Percentiles rank a stretch among this genome's conserved stretches.
Conservation (phyloP, 352 stramenopile species). For the Phytophthora multivora region DNA sequence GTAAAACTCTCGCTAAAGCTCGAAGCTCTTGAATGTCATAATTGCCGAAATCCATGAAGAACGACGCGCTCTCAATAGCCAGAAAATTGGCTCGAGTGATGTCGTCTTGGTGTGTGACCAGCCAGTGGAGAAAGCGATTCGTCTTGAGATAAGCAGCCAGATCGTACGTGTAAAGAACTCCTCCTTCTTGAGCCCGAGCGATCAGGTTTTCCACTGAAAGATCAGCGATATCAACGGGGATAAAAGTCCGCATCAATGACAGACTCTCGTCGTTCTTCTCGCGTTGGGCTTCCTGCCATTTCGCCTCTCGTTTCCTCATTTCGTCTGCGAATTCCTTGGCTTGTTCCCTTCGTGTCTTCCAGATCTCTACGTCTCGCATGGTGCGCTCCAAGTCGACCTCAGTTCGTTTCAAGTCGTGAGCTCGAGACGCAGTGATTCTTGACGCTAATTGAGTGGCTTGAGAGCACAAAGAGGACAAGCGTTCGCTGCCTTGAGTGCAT, state of each 20-base stretch:
- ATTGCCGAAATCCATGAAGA: conserved; percentile 66
- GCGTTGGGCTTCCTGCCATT: conserved; percentile 48
- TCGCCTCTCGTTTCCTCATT: conserved; percentile 51
- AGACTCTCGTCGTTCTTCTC: conserved; percentile 49
- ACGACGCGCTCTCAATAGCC: conserved; percentile 56
- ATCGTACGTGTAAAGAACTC: conserved; percentile 75
- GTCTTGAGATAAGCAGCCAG: conserved; percentile 80
- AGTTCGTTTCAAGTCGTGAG: conserved; percentile 55
- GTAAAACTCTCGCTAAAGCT: conserved; percentile 53
- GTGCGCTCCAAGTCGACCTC: conserved; percentile 59
- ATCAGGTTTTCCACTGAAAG: conserved; percentile 62
- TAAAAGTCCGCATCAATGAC: conserved; percentile 45
- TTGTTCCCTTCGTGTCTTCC: conserved; percentile 60
- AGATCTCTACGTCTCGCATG: conserved; percentile 68
- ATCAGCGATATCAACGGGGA: conserved; percentile 63
- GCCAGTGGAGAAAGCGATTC: conserved; percentile 78
- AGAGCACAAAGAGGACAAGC: conserved; percentile 48
- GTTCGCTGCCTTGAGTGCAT: conserved; percentile 53
- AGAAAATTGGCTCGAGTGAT: conserved; percentile 76
- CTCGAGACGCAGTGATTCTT: conserved; percentile 52
- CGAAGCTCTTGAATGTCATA: conserved; percentile 78
- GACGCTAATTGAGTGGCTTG: conserved; percentile 48
- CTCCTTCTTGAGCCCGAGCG: conserved; percentile 34
- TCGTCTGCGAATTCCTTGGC: conserved; percentile 63
- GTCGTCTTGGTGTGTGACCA: conserved; percentile 77